Base-by-base conservation (phyloP, 1,139 yeast species). In the Zygoascus meyerae region DNA sequence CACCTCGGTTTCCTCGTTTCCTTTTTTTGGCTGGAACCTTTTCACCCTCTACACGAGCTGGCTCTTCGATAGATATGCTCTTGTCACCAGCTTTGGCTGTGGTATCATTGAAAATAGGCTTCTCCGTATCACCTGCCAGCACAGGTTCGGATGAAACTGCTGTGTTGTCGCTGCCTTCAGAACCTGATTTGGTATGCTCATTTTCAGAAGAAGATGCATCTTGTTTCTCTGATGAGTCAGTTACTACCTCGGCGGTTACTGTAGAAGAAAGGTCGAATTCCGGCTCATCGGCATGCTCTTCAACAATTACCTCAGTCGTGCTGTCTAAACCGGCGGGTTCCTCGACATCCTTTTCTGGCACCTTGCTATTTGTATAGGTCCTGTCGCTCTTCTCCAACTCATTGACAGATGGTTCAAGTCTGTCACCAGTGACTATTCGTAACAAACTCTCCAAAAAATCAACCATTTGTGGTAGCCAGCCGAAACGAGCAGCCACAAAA, bases 1-100 rank as follows among this genome's bases (percentile, higher is more conserved):
- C 95, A 6, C 96, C 97, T 51, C 97, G 73, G 11, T 83, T 73
- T 3, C 97, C 97, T 58, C 97, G 75, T 61, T 86, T 89, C 18
- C 97, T 72, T 60, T 77, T 82, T 64, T 71, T 74, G 39, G 41
- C 45, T 31, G 55, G 52, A 10, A 38, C 30, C 10, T 21, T 15
- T 2, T 36, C 12, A 15, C 16, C 17, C 10, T 34, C 37, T 16
- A 30, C 16, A 7, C 11, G 26, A 42, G 26, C 42, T 5, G 50
- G 53, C 7, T 55, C 57, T 35, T 56, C 56, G 11, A 56, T 43
- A 29, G 34, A 28, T 17, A 40, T 15, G 15, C 26, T 32, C 30
- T 32, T 40, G 10, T 12, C 34, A 21, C 21, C 7, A 6, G n/a
- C 18, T 5, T 35, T 35, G 12, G 30, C 30, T 7, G 7, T 35